Percentiles rank a stretch among this genome's conserved stretches.
Evolutionary conservation across 768 basidiomycete species (phyloP).

Genomic region (Suillus clintonianus): DNA sequence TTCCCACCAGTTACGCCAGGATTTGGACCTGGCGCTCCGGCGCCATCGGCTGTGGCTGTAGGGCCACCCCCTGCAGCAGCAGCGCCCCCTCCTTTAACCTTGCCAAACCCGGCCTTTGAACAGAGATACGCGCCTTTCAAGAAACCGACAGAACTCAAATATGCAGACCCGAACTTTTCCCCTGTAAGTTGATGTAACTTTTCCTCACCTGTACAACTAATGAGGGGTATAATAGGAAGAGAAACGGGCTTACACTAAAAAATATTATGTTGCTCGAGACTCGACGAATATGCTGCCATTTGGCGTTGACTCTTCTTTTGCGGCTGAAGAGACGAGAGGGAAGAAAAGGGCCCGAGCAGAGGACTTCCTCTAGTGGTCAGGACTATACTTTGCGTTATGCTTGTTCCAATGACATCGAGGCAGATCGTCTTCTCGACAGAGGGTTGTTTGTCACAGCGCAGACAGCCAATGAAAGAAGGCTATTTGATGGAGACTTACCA

Average conservation of each 20-base stretch:
- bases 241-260: conserved; percentile 62
- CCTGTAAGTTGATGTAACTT: conserved; percentile 50
- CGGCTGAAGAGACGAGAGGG: conserved; percentile 64
- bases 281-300: conserved; percentile 23
- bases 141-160: conserved; percentile 74
- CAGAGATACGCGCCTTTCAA: conserved; percentile 77
- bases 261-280: conserved; percentile 59
- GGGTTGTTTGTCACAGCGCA: neutral
- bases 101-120: conserved; percentile 58
- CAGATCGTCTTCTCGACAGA: conserved; percentile 21
- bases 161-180: conserved; percentile 74
- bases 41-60: neutral
- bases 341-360: conserved; percentile 87
- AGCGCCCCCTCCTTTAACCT: conserved; percentile 30
- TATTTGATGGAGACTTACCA: conserved; percentile 34
- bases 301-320: conserved; percentile 28
- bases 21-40: conserved; percentile 10
- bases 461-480: neutral
- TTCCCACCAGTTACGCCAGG: conserved; percentile 26
- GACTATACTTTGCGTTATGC: conserved; percentile 12
- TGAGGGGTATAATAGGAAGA: conserved; percentile 60
- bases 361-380: conserved; percentile 64
- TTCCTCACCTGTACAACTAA: neutral
- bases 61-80: conserved; percentile 21
- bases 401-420: conserved; percentile 19